Base-by-base conservation (phyloP, 495 filamentous ascomycete genomes). In the Penicillium parvum region DNA sequence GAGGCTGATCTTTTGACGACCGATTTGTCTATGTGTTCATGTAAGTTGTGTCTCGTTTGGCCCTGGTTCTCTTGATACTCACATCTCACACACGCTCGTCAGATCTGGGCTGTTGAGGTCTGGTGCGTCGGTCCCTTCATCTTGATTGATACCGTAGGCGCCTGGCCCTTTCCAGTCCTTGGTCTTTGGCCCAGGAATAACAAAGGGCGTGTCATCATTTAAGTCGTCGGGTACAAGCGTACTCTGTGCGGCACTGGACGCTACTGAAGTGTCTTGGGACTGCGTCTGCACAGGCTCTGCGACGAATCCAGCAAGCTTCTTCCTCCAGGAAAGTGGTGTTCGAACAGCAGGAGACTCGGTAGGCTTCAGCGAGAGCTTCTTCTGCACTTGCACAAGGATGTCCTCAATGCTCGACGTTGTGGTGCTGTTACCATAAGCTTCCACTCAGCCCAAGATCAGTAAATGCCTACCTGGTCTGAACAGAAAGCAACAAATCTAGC, bases 71-170 rank as follows among this genome's bases (percentile, higher is more conserved):
- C 7, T 11, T 17, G 22, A 8, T 0, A 14, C 41, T 27, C 20
- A 44, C 41, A 44, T 36, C 21, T 37, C 32, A 27, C 41, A 28
- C 9, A 44, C 19, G 29, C 43, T 27, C 40, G 39, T 39, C 37
- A 55, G 19, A 11, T 32, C 19, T 8, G 39, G 18, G 12, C 28
- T 32, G n/a, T 42, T 42, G 7, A 42, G 39, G 17, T 42, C 39
- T 22, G 39, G 39, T 8, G 39, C 39, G 5, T 33, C 26, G 19
- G 19, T 16, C 11, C 39, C 39, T 33, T 42, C 39, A 2, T 42
- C 39, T 21, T 15, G 26, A 11, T 12, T 42, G n/a, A 42, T 32
- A 17, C 39, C 39, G 18, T 32, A 33, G 18, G 22, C 10, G 6
- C 39, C 39, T 11, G 39, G 39, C 15, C 21, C 28, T 6, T 30